These are phyloP conservation scores for Asterochloris erici DNA, from an alignment of 139 green algal species.

Conservation along the genomic window DNA sequence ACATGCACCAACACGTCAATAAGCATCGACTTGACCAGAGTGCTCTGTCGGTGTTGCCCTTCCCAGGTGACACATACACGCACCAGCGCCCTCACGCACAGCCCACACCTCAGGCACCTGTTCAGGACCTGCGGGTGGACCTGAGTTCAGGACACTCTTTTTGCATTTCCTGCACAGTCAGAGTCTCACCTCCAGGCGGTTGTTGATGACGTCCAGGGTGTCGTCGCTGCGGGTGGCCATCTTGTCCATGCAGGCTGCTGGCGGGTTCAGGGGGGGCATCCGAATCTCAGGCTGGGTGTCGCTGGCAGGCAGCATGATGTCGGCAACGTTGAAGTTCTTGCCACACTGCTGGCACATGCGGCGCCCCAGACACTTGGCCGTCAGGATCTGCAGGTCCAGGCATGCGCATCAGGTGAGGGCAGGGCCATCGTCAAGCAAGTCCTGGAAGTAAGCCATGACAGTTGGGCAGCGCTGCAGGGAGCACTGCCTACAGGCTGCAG, in stretches of 20 bases:
- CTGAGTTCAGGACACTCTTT: no score
- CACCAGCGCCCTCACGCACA: no score
- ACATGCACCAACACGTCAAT: no score
- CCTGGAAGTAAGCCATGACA: not conserved
- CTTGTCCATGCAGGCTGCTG: slow-evolving; percentile 65
- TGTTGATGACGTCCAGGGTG: slow-evolving; percentile 74
- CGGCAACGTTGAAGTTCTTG: slow-evolving; percentile 93
- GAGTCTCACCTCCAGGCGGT: slow-evolving; percentile 70
- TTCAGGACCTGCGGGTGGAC: no score
- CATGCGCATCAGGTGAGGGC: no score
- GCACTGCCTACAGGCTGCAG: not conserved
- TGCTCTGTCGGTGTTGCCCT: no score
- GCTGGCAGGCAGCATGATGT: slow-evolving; percentile 80
- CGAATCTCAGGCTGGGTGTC: slow-evolving; percentile 4
- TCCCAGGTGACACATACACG: no score
- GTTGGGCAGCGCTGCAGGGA: not conserved
- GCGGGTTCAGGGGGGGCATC: slow-evolving; percentile 58
- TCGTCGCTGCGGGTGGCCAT: slow-evolving; percentile 86
- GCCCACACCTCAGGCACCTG: no score
- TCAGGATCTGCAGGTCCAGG: slow-evolving; percentile 56
- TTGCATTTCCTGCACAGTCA: no score
- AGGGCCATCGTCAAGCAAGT: no score
- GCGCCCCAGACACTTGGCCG: slow-evolving; percentile 89
- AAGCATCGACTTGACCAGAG: no score
- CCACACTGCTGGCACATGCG: slow-evolving; percentile 89